Evolutionary conservation across 768 basidiomycete genomes (phyloP).

Genomic region (Scleroderma bovista): DNA sequence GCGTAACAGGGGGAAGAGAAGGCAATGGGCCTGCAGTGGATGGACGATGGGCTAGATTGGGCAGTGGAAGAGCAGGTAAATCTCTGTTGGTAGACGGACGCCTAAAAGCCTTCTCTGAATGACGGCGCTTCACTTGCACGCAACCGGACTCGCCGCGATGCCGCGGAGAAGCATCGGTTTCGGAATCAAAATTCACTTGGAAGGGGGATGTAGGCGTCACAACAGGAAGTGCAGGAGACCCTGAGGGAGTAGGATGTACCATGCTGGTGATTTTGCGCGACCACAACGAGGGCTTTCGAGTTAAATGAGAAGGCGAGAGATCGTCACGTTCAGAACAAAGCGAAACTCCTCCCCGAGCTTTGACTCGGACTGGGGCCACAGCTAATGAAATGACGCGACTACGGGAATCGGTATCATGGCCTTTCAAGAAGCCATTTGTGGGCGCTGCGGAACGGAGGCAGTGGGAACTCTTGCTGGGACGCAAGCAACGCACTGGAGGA

Average conservation of each 20-base stretch:
- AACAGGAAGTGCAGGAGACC: conserved; percentile 32
- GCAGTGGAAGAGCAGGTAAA: conserved; percentile 9
- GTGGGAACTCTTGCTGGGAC: conserved; percentile 51
- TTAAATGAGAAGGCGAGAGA: conserved; percentile 34
- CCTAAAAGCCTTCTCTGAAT: conserved; percentile 32
- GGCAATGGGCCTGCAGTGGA: conserved; percentile 13
- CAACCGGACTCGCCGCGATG: conserved; percentile 16
- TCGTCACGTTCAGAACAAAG: conserved; percentile 17
- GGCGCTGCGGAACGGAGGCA: conserved; percentile 12
- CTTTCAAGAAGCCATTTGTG: neutral
- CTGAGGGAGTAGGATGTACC: conserved; percentile 23
- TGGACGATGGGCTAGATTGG: conserved; percentile 10
- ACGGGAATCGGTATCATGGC: conserved; percentile 22
- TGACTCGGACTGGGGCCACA: conserved; percentile 32
- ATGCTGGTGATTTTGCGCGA: conserved; percentile 40
- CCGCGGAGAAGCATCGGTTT: conserved; percentile 11
- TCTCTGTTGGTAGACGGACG: conserved; percentile 8
- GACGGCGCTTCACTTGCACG: conserved; percentile 38
- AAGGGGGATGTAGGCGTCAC: conserved; percentile 42
- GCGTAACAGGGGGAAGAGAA: conserved; percentile 9
- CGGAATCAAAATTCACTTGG: conserved; percentile 27
- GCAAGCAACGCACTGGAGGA: conserved; percentile 27
- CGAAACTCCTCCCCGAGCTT: conserved; percentile 40
- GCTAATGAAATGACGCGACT: conserved; percentile 56
- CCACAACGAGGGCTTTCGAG: conserved; percentile 68